Percentiles rank a stretch among this genome's conserved stretches.
These are phyloP conservation scores for Xylaria nigripes DNA, from an alignment of 495 filamentous ascomycete genomes.

Conservation along the genomic window DNA sequence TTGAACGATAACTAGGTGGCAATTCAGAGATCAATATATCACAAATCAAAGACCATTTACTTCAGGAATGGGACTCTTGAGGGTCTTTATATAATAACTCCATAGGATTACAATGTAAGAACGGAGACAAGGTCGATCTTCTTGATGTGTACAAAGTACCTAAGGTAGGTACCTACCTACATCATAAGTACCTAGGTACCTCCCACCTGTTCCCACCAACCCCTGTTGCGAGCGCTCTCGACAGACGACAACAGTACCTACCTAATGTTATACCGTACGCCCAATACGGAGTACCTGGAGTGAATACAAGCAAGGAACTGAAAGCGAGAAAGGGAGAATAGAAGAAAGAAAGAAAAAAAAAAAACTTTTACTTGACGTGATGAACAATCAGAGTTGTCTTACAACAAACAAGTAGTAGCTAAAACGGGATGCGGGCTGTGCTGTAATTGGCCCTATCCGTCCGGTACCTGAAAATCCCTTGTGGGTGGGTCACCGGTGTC, in stretches of 20 bases:
- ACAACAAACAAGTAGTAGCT: constrained; percentile 19
- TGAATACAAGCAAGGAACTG: neutral
- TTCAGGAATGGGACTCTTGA: neutral
- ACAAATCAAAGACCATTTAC: neutral
- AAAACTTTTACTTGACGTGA: constrained; percentile 22
- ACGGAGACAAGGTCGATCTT: neutral
- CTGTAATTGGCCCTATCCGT: constrained; percentile 20
- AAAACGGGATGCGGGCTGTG: constrained; percentile 17
- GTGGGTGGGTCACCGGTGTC: no score
- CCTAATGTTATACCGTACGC: constrained; percentile 2
- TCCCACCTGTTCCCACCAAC: constrained; percentile 1
- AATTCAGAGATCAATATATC: neutral
- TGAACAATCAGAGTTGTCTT: constrained; percentile 18
- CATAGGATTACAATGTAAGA: neutral
- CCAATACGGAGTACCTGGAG: neutral
- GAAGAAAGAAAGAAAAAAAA: constrained; percentile 17
- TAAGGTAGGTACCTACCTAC: neutral
- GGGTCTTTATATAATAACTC: constrained; percentile 8
- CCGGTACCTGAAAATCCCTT: constrained; percentile 30
- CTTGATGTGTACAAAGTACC: neutral
- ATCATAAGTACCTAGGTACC: neutral
- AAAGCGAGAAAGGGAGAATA: constrained; percentile 7
- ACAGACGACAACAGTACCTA: constrained; percentile 1
- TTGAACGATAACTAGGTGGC: neutral
- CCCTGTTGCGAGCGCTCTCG: constrained; percentile 7